Evolutionary conservation across 2,329 filamentous ascomycete species (phyloP), one percentile per base, ranked within the genome.

Genomic region (Aspergillus latus): DNA sequence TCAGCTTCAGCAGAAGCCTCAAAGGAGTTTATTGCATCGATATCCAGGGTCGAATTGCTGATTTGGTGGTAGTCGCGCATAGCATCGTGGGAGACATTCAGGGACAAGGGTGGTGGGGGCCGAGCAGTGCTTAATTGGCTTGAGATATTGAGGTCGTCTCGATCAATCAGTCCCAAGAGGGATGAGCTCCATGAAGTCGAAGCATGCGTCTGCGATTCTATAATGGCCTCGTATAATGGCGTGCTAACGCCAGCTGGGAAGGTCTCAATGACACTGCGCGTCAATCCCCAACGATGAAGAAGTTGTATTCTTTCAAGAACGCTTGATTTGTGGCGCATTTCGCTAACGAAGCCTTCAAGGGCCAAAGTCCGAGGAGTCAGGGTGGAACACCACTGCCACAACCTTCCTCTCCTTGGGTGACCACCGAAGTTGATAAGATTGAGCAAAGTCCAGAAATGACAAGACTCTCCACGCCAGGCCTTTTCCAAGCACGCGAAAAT

Each of bases 1-100:
- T 96, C 90, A 32, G 88, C 88, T 69, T 94, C 92, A 54, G 91
- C 88, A 5, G 88, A 88, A 46, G 90, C 90, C 61, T 94, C 88
- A 53, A 88, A 85, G 0, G 85, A 82, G 44, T 84, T 82, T 44
- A 78, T 73, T 7, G 70, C 64, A 60, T 81, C 80, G 11, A 74
- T 72, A 42, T 82, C 80, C 30, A 79, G 65, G 3, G 78, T 73
- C 26, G 76, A 77, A 34, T 63, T 72, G 55, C 90, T 93, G 32
- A 96, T 86, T n/a, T 86, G 80, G 62, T 87, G 89, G 55, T 91
- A 85, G 70, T 97, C 92, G 72, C 88, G 85, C 5, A 82, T 79
- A 13, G 88, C 85, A 52, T 82, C 78, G 66, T 92, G 88, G 0
- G 85, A 84, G 11, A 85, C 81, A 6, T 81, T 64, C 56, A 68